Base-by-base conservation (phyloP, 805 yeast genomes). In the Blastobotrys terrestris region DNA sequence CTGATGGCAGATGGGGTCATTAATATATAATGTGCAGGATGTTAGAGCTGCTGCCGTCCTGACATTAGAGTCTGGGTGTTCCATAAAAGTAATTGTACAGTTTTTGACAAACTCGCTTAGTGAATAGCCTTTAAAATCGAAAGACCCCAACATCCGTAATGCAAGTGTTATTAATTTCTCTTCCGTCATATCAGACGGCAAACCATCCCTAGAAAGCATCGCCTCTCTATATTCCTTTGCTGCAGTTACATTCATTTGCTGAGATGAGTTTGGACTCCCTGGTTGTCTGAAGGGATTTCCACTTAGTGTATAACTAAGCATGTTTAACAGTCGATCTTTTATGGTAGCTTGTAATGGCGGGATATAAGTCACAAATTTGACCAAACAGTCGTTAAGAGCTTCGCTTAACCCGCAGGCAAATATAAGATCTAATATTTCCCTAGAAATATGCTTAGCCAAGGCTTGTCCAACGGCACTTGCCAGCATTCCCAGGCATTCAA, bases 391-490 rank as follows among this genome's bases (percentile, higher is more conserved):
- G 63, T 88, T 84, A 82, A 92, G 82, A 56, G 86, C 84, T 58
- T 81, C 84, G n/a, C 89, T 85, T 50, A 92, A 76, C 0, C 96
- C 87, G 55, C 96, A 89, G 47, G 84, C 78, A 60, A 92, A 76
- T 70, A 92, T 78, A 69, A 87, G 75, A 58, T 85, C 91, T 49
- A 92, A 70, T 19, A 92, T 77, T 61, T 88, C 95, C 56, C 84
- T 78, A 58, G 89, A 91, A 52, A 94, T 71, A 65, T 88, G 90
- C 63, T 92, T 94, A 0, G 97, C 87, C 52, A 92, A 73, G 0
- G 96, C 95, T 11, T 96, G 95, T 0, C 97, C 97, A 14, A 92
- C 88, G 0, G 98, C 92, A 21, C 78, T 77, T 0, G 97, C 91
- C 39, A 94, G 71, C 68, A 88, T 86, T 0, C 95, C 88, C 44